A percentile compares a stretch with the other conserved stretches of the same genome.
phyloP scores from a whole-genome alignment of 805 yeast genomes.

The Candida montana region DNA sequence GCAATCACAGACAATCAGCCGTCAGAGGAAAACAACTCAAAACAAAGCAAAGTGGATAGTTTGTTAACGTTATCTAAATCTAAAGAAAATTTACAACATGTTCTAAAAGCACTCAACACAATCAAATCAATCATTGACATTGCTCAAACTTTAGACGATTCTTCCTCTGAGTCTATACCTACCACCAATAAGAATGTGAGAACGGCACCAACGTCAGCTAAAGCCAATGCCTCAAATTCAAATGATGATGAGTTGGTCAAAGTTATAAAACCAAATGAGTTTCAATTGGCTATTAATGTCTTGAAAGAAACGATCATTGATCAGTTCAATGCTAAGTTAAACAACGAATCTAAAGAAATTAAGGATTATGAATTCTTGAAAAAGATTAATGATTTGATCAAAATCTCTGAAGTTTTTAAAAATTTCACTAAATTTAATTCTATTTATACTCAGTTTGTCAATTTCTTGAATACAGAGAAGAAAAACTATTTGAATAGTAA shows the following conservation, averaged over 20 bases:
- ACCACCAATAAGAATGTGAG: conserved; percentile 3
- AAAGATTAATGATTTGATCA: conserved; percentile 43
- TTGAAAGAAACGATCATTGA: conserved; percentile 41
- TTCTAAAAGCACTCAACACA: conserved; percentile 41
- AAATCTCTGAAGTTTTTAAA: conserved; percentile 48
- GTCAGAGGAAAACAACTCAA: not conserved
- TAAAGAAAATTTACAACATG: conserved; percentile 41
- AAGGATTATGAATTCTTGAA: conserved; percentile 32
- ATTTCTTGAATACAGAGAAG: conserved; percentile 33
- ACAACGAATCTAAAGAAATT: conserved; percentile 24
- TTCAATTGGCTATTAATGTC: conserved; percentile 36
- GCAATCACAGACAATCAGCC: not conserved
- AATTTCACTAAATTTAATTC: conserved; percentile 46
- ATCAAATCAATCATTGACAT: conserved; percentile 35
- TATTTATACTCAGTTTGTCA: conserved; percentile 43
- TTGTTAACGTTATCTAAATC: conserved; percentile 40
- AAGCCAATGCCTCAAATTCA: not conserved
- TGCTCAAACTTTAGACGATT: conserved; percentile 14
- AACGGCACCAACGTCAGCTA: conserved; percentile 20
- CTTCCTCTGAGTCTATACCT: not conserved
- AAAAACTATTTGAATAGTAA: conserved; percentile 29
- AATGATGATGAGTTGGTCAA: conserved; percentile 10
- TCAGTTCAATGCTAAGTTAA: conserved; percentile 28
- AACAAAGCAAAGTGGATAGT: conserved; percentile 26
- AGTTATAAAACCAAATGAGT: conserved; percentile 27